Base-by-base conservation (phyloP, 306 rosid genomes). In the Purshia tridentata region DNA sequence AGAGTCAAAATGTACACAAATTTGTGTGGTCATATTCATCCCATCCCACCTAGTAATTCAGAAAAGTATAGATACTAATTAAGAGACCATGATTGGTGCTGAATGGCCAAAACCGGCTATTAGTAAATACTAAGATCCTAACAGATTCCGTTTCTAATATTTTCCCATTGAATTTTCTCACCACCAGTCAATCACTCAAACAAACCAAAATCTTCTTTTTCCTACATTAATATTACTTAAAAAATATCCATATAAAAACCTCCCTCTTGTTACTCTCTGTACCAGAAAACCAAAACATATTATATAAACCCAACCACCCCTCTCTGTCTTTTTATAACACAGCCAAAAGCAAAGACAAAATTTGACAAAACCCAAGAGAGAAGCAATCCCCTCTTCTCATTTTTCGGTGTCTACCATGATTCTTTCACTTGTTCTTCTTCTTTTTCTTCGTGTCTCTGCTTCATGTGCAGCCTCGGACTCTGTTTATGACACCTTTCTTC, bases 381-480 rank as follows among this genome's bases (percentile, higher is more conserved):
- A 16, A 46, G 3, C 22, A 4, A 61, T 61, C 47, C 22, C 67
- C 35, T 29, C 2, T 42, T 29, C 39, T 39, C 22, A 5, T 18
- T 44, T 67, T 61, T 8, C n/a, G 6, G 19, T 8, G 9, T 11
- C 1, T 2, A 55, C 56, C 15, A 62, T 41, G 20, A 35, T 78
- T 16, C 51, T 64, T 72, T 56, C 23, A 22, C 57, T 75, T 13
- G 14, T 81, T 12, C 10, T 84, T 5, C 61, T 78, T 18, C 63
- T 87, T 20, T 47, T 62, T 47, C 61, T 80, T 58, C 76, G 49
- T 6, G 51, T 77, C 5, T 74, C 86, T 55, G 54, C 35, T 39
- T 72, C 84, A 0, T 75, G 45, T 41, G 72, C 89, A 40, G 65
- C 77, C 8, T 49, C 88, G 0, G 89, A 82, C 52, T 84, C 93